Evolutionary conservation across 2,329 filamentous ascomycete genomes (phyloP), one percentile per base, ranked within the genome.

Genomic region (Ascochyta clinopodiicola): DNA sequence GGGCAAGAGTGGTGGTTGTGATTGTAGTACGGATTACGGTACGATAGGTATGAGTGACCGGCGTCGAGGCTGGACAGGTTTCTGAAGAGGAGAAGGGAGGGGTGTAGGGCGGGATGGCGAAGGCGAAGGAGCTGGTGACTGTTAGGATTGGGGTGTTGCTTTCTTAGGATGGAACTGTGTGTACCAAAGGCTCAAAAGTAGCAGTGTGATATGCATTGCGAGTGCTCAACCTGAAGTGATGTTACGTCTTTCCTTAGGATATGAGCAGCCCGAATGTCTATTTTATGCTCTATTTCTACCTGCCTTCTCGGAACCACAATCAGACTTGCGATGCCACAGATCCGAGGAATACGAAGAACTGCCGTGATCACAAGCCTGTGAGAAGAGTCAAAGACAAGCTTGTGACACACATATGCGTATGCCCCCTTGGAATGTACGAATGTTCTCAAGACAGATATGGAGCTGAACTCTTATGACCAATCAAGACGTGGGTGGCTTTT

Each of bases 11-110:
- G 5, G 52, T 60, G 17, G 51, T 56, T 17, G 60, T 55, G 7
- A 56, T 39, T 25, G 43, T 56, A 2, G 49, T 60, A 19, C 39
- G 34, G 29, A 55, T 39, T 0, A 55, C 10, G 21, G 51, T 55
- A 40, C 47, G 38, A 25, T 51, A 57, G 53, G 53, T 51, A 8
- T 35, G 52, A 2, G 43, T 61, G 12, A 57, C 34, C 4, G 49
- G 48, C 3, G 56, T 61, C 2, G 39, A 51, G 12, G 62, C 62
- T 7, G 62, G 62, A 47, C 60, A 63, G 43, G 60, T 61, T 2
- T 29, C 44, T 19, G 56, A 52, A 40, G 51, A 56, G 40, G 51
- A 52, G 42, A 49, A 51, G 12, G 40, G 38, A 8, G 42, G 35
- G 13, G 56, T 44, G 48, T 34, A 50, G 25, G 51, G 47, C 13